Conservation (phyloP, 257 asterid species). For the Thymus quinquecostatus region DNA sequence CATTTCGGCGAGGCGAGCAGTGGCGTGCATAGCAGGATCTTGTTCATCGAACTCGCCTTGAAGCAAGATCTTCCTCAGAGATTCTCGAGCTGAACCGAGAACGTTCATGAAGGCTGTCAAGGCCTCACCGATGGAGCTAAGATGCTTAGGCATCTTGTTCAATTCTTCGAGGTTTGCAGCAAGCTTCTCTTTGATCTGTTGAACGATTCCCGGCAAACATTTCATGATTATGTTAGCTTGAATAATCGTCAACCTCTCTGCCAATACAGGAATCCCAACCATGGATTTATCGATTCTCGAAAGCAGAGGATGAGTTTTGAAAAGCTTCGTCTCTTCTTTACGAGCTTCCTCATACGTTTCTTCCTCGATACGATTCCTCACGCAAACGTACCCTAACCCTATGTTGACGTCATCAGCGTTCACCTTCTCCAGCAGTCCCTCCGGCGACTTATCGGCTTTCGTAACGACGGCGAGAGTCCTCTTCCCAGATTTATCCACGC, state of each 20-base stretch:
- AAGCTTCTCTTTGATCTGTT: not conserved
- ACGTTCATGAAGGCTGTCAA: constrained; percentile 37
- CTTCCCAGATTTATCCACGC: constrained; percentile 40
- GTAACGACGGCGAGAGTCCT: constrained; percentile 51
- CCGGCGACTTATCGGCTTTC: constrained; percentile 44
- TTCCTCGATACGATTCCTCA: constrained; percentile 28
- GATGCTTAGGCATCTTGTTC: not conserved
- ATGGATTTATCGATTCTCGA: constrained; percentile 37
- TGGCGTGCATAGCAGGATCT: constrained; percentile 35
- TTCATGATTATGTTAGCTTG: constrained; percentile 3
- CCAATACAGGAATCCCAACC: constrained; percentile 41
- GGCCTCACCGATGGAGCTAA: constrained; percentile 30
- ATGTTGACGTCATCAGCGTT: constrained; percentile 3
- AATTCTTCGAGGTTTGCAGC: not conserved
- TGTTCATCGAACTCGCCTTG: constrained; percentile 52
- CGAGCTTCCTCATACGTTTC: constrained; percentile 43
- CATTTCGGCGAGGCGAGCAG: constrained; percentile 37
- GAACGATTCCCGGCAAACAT: constrained; percentile 13
- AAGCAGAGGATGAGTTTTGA: constrained; percentile 23
- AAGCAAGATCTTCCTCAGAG: constrained; percentile 41
- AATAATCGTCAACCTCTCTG: constrained; percentile 19
- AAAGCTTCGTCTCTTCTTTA: constrained; percentile 29
- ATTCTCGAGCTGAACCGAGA: constrained; percentile 37
- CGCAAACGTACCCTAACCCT: constrained; percentile 8
- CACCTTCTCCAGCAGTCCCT: constrained; percentile 42